Evolutionary conservation across 1,284 basidiomycete species (phyloP).

Genomic region (Cryptococcus sp.): DNA sequence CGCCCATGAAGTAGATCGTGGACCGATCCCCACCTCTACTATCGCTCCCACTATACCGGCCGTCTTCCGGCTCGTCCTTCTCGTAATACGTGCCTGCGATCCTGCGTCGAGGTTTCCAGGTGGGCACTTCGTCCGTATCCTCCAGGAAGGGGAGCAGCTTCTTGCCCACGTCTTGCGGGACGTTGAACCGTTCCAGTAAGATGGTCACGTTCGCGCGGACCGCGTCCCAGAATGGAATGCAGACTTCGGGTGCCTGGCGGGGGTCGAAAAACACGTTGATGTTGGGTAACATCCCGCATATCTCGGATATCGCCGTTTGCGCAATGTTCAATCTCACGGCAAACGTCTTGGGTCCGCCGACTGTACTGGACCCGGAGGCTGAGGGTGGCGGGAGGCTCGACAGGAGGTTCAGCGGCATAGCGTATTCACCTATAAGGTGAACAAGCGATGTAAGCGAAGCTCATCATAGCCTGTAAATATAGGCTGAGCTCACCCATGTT

Average conservation of each 20-base stretch:
- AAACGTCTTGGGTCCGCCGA: constrained; percentile 7
- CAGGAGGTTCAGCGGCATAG: constrained; percentile 5
- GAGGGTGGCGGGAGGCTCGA: constrained; percentile 6
- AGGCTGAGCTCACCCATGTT: constrained; percentile 4
- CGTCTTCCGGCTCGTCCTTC: background rate
- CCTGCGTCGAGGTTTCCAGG: constrained; percentile 3
- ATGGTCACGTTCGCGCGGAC: constrained; percentile 1
- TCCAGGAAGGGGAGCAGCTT: constrained; percentile 8
- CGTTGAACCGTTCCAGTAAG: constrained; percentile 2
- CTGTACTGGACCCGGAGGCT: background rate
- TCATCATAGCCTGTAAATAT: too few relatives aligned
- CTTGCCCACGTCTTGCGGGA: constrained; percentile 7
- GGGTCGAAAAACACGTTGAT: constrained; percentile 1
- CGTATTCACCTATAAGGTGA: constrained; percentile 5
- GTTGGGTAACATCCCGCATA: constrained; percentile 1
- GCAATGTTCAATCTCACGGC: constrained; percentile 11
- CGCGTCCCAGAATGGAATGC: constrained; percentile 5
- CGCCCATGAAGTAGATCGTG: background rate
- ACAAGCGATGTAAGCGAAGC: background rate
- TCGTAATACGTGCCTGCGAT: background rate
- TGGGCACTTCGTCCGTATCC: background rate
- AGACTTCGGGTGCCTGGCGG: background rate
- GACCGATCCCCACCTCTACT: background rate
- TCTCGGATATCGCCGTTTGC: constrained; percentile 6
- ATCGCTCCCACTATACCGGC: background rate